Base-by-base conservation (phyloP, 805 yeast genomes). In the Candida khao-thaluensis region DNA sequence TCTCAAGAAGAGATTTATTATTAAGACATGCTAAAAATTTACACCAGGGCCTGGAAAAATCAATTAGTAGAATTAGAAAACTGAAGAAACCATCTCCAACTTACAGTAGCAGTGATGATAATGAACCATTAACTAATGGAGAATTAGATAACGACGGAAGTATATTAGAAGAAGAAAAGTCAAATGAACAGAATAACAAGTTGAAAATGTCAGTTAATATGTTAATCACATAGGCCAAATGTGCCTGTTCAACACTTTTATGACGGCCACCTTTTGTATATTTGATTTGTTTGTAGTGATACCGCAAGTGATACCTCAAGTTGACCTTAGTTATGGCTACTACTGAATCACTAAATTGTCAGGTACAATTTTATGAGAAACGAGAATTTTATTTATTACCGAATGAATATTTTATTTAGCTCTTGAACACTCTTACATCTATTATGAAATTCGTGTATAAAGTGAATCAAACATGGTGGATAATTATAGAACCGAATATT, bases 1-100 rank as follows among this genome's bases (percentile, higher is more conserved):
- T 69, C 39, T 59, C 66, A 4, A 56, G 74, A 44, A 47, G 74
- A 38, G 74, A 69, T 49, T 59, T 69, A 42, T 57, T 68, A 25
- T 53, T 69, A 35, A 49, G 74, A 35, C 74, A 69, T 45, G 74
- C 74, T 11, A 69, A 69, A 43, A 69, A 69, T 47, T 55, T 69
- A 35, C 74, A 69, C 40, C 58, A 64, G 41, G 74, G 74, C 10
- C 58, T 63, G 40, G 74, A 69, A 47, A 40, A 57, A 45, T 71
- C 73, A 8, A 69, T 69, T n/a, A 58, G 63, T 37, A 57, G 74
- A 33, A 64, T 69, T 28, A 52, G 74, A 31, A 67, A 66, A 48
- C 63, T 57, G 59, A 61, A 60, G 44, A 52, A 59, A n/a, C 31
- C 24, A 5, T 31, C 34, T 4, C 25, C 26, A 14, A 17, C 17